Conservation (phyloP, 2,329 filamentous ascomycete species). For the Alternaria sp. region DNA sequence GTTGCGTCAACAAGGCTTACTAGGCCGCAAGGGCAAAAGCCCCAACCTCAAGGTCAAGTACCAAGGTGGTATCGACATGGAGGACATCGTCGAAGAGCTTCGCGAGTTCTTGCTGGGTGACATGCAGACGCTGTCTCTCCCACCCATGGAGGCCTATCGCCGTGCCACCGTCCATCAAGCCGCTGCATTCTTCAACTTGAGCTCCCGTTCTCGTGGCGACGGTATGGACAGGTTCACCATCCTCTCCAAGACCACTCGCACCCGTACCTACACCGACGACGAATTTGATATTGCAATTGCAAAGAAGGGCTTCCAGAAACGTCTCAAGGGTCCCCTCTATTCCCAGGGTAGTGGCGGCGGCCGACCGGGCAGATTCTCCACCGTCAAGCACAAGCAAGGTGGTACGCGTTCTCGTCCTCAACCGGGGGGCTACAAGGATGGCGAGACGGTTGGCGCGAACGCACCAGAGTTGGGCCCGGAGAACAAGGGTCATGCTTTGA, state of each 20-base stretch:
- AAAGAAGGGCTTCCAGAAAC: slow-evolving; percentile 60
- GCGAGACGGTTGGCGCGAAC: slow-evolving; percentile 84
- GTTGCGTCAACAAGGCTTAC: slow-evolving; percentile 55
- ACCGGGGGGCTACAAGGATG: slow-evolving; percentile 71
- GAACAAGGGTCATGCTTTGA: slow-evolving; percentile 84
- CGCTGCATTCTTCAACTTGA: slow-evolving; percentile 76
- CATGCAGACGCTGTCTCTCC: slow-evolving; percentile 73
- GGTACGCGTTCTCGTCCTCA: slow-evolving; percentile 28
- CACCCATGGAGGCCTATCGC: slow-evolving; percentile 81
- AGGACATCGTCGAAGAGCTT: slow-evolving; percentile 77
- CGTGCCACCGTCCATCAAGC: slow-evolving; percentile 83
- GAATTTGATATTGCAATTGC: slow-evolving; percentile 58
- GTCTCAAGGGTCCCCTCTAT: slow-evolving; percentile 37
- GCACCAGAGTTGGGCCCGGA: slow-evolving; percentile 83
- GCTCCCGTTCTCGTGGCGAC: slow-evolving; percentile 82
- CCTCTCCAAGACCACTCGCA: slow-evolving; percentile 76
- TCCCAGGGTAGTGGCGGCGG: slow-evolving; percentile 20
- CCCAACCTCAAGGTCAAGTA: slow-evolving; percentile 73
- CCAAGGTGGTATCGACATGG: slow-evolving; percentile 72
- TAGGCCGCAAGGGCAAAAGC: slow-evolving; percentile 56
- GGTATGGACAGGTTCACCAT: slow-evolving; percentile 77
- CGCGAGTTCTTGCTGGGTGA: slow-evolving; percentile 71
- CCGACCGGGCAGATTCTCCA: slow-evolving; percentile 22
- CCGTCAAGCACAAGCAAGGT: slow-evolving; percentile 22
- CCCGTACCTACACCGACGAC: slow-evolving; percentile 66